These are phyloP conservation scores for Candida manassasensis DNA, from an alignment of 805 yeast genomes.

Conservation along the genomic window DNA sequence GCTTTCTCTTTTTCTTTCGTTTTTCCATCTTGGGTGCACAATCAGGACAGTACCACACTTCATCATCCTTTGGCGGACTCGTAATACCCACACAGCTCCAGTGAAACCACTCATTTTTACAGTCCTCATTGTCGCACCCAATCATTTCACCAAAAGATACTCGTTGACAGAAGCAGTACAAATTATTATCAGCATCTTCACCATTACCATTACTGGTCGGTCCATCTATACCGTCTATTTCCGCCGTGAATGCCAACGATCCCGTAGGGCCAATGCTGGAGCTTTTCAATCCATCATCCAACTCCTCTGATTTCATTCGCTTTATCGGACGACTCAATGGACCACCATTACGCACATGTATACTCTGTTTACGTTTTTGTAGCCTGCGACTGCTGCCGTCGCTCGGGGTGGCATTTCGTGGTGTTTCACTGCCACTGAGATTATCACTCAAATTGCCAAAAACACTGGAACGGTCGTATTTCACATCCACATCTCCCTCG, in stretches of 20 bases:
- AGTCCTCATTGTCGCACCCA: constrained; percentile 89
- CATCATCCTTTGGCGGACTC: constrained; percentile 81
- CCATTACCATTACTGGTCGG: constrained; percentile 24
- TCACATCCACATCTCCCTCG: constrained; percentile 20
- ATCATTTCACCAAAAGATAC: constrained; percentile 97
- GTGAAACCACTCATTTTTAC: constrained; percentile 94
- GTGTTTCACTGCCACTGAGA: constrained; percentile 27
- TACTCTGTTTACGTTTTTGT: constrained; percentile 5
- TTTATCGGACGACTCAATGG: constrained; percentile 14
- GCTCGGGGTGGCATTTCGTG: constrained; percentile 16
- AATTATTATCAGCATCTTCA: constrained; percentile 41
- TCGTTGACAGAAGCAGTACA: constrained; percentile 89
- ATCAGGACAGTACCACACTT: constrained; percentile 85
- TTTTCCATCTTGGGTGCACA: constrained; percentile 54
- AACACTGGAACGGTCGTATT: constrained; percentile 11
- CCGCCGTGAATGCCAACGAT: constrained; percentile 9
- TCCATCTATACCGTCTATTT: constrained; percentile 15
- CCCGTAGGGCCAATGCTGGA: constrained; percentile 6
- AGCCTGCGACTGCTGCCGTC: constrained; percentile 5
- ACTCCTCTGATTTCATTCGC: constrained; percentile 19
- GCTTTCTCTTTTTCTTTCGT: constrained; percentile 38
- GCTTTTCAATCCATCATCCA: constrained; percentile 14
- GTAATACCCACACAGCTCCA: constrained; percentile 89
- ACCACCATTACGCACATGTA: constrained; percentile 6
- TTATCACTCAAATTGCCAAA: constrained; percentile 19